Conservation (phyloP, 2,329 filamentous ascomycete species). For the Alternaria angustiovoidea region DNA sequence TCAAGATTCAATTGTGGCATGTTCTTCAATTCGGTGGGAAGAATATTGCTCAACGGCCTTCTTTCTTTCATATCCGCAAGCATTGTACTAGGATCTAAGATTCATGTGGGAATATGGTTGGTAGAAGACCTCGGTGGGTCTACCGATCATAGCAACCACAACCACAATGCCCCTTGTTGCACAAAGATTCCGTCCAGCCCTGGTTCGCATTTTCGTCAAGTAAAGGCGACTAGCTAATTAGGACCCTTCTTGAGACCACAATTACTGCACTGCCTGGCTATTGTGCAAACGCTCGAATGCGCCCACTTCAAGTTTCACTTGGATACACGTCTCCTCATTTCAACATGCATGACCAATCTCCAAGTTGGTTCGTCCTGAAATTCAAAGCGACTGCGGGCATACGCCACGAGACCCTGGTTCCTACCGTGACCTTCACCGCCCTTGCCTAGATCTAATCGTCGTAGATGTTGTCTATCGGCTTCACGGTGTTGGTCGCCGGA, state of each 20-base stretch:
- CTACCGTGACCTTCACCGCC: slow-evolving; percentile 33
- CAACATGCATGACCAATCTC: slow-evolving; percentile 27
- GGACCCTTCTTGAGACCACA: neutral
- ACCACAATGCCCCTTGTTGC: neutral
- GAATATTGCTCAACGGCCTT: neutral
- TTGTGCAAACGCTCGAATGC: neutral
- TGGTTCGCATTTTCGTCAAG: neutral
- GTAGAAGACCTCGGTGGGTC: neutral
- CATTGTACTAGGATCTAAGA: neutral
- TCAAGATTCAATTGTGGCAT: neutral
- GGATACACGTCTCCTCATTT: neutral
- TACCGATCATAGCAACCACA: slow-evolving; percentile 17
- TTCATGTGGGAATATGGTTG: neutral
- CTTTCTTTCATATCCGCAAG: neutral
- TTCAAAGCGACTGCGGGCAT: slow-evolving; percentile 35
- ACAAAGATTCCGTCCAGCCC: slow-evolving; percentile 3
- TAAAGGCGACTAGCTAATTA: neutral
- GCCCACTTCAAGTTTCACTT: neutral
- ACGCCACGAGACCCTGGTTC: slow-evolving; percentile 31
- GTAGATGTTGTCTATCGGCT: slow-evolving; percentile 38
- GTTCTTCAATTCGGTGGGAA: neutral
- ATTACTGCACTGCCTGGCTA: neutral
- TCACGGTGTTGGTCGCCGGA: slow-evolving; percentile 35
- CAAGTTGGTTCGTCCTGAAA: slow-evolving; percentile 37
- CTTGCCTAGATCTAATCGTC: slow-evolving; percentile 27